Evolutionary conservation across 345 rosid genomes (phyloP).

Genomic region (Dipteronia dyeriana): DNA sequence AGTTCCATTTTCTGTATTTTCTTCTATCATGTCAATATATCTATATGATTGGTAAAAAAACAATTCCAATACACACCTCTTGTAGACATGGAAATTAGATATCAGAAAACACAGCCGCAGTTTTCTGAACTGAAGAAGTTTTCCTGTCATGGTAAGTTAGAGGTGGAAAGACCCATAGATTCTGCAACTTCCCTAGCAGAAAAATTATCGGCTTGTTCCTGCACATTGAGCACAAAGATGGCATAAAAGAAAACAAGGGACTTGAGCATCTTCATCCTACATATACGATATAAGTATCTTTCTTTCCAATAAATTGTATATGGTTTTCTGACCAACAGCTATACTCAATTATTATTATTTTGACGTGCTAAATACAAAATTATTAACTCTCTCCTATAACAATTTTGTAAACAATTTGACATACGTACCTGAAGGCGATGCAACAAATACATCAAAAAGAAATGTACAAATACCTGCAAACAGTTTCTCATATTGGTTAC

Average conservation of each 20-base stretch:
- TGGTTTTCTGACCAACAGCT: not conserved
- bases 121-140: constrained; percentile 2
- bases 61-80: not conserved
- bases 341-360: not conserved
- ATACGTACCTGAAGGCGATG: constrained; percentile 89
- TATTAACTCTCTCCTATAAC: not conserved
- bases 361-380: not conserved
- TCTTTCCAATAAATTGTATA: not conserved
- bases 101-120: not conserved
- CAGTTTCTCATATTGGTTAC: constrained; percentile 19
- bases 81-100: constrained; percentile 4
- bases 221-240: constrained; percentile 5
- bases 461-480: constrained; percentile 90
- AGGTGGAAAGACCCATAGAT: constrained; percentile 69
- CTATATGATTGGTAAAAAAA: constrained; percentile 5
- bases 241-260: not conserved
- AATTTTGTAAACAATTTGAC: not conserved
- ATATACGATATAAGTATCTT: not conserved
- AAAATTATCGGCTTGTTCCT: constrained; percentile 82
- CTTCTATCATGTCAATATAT: not conserved
- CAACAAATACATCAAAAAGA: constrained; percentile 94
- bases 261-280: not conserved
- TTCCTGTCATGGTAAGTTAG: constrained; percentile 44
- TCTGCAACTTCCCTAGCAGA: constrained; percentile 71
- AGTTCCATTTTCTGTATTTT: not conserved